A percentile compares a stretch with the other conserved stretches of the same genome.
These are phyloP conservation scores for Nannochloropsis gaditana DNA, from an alignment of 108 stramenopile species.

Conservation along the genomic window DNA sequence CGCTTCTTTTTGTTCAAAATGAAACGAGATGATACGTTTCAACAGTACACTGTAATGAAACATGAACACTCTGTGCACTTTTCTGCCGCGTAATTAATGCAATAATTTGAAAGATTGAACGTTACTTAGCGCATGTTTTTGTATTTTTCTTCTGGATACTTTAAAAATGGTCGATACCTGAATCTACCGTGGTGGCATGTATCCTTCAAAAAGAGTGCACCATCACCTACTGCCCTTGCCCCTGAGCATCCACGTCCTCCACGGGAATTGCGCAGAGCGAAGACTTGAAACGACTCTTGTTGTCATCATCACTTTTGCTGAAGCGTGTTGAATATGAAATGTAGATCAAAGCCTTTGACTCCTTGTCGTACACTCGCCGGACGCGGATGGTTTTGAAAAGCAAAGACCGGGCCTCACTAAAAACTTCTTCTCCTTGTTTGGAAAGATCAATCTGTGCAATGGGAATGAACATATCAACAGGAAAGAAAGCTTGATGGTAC, in stretches of 20 bases:
- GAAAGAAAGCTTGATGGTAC: not conserved
- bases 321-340: conserved; percentile 17
- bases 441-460: not conserved
- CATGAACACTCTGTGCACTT: no score
- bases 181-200: no score
- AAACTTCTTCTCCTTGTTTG: not conserved
- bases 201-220: no score
- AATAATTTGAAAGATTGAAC: no score
- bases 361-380: not conserved
- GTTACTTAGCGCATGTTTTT: no score
- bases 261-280: not conserved
- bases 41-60: no score
- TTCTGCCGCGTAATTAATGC: no score
- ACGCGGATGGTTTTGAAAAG: not conserved
- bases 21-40: no score
- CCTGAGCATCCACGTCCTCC: not conserved
- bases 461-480: not conserved
- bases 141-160: no score
- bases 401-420: not conserved
- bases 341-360: not conserved
- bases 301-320: not conserved
- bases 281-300: not conserved
- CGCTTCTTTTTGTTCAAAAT: no score
- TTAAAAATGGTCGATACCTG: no score
- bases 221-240: no score